phyloP scores from a whole-genome alignment of 2,329 filamentous ascomycete species.

The Pseudocercospora eumusae region DNA sequence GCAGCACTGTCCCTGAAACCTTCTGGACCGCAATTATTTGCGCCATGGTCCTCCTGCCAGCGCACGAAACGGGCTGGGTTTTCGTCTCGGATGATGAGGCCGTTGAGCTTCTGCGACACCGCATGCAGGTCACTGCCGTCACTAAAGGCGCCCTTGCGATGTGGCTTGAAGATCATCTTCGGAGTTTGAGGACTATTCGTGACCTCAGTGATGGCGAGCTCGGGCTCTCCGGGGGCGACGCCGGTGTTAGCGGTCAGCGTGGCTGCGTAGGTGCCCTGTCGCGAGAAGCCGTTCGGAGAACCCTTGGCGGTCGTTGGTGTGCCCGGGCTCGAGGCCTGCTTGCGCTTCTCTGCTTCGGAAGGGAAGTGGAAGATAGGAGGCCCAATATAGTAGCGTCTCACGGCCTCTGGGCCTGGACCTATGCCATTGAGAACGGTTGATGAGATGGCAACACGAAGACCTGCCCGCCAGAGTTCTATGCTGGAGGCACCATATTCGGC shows the following conservation, averaged over 20 bases:
- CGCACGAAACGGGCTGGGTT: constrained; percentile 30
- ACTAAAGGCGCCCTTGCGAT: constrained; percentile 38
- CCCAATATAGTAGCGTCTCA: constrained; percentile 19
- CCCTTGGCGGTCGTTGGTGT: constrained; percentile 11
- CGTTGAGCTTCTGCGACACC: constrained; percentile 32
- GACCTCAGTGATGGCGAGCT: constrained; percentile 34
- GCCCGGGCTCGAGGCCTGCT: constrained; percentile 13
- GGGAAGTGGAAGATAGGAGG: constrained; percentile 21
- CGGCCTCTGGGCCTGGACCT: constrained; percentile 23
- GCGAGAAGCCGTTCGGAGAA: constrained; percentile 1
- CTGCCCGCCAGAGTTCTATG: constrained; percentile 44
- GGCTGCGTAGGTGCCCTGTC: constrained; percentile 33
- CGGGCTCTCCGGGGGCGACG: constrained; percentile 25
- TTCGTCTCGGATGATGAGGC: constrained; percentile 25
- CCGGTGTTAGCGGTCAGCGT: constrained; percentile 29
- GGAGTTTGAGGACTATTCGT: constrained; percentile 35
- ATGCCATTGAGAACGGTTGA: constrained; percentile 37
- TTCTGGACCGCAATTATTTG: constrained; percentile 14
- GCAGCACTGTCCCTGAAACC: constrained; percentile 33
- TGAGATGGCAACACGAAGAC: constrained; percentile 37
- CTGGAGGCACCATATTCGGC: constrained; percentile 36
- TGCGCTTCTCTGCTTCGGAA: constrained; percentile 6
- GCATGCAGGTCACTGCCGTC: constrained; percentile 34
- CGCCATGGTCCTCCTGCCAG: constrained; percentile 32
- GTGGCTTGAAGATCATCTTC: constrained; percentile 36